These are phyloP conservation scores for Knoxia roxburghii DNA, from an alignment of 257 asterid genomes.

Conservation along the genomic window DNA sequence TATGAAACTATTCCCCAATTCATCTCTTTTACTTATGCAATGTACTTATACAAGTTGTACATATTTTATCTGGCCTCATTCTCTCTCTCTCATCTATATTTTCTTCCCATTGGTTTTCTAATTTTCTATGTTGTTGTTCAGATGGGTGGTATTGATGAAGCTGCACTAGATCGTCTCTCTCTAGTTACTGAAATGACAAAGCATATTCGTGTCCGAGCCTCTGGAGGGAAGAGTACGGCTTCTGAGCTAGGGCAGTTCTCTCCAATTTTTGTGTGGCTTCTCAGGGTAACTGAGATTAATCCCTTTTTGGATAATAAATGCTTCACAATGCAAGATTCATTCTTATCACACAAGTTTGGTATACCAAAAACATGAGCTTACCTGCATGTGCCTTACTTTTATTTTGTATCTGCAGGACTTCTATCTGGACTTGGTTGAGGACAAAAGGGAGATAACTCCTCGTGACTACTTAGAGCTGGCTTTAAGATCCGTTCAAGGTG, in stretches of 20 bases:
- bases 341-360: background rate
- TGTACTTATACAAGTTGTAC: background rate
- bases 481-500: conserved; percentile 73
- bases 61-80: background rate
- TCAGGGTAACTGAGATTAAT: conserved; percentile 59
- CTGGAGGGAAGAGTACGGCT: conserved; percentile 76
- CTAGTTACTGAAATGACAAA: conserved; percentile 99
- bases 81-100: background rate
- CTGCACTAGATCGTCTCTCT: conserved; percentile 95
- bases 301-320: background rate
- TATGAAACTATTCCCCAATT: background rate
- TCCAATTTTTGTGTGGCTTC: conserved; percentile 96
- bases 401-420: conserved; percentile 58
- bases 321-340: background rate
- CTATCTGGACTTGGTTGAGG: conserved; percentile 85
- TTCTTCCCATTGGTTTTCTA: background rate
- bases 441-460: conserved; percentile 81
- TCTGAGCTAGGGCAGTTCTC: conserved; percentile 95
- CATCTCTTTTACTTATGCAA: background rate
- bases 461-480: conserved; percentile 99
- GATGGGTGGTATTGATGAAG: conserved; percentile 99
- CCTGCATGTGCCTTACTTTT: conserved; percentile 11
- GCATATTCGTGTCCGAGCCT: conserved; percentile 95
- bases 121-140: conserved; percentile 21
- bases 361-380: background rate